Evolutionary conservation across 495 filamentous ascomycete genomes (phyloP).

Genomic region (Annulohypoxylon moriforme): DNA sequence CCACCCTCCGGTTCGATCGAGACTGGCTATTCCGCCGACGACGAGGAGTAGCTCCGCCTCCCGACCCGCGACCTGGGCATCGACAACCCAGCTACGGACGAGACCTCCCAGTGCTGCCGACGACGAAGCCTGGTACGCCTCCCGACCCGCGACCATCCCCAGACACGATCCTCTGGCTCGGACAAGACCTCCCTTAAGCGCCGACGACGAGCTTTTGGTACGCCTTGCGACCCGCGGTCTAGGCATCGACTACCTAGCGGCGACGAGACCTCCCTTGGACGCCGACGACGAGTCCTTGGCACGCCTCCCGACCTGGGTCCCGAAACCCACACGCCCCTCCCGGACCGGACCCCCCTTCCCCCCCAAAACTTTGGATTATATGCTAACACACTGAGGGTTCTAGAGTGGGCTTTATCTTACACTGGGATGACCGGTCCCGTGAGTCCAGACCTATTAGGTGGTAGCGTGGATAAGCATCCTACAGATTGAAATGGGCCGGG

Average conservation of each 20-base stretch:
- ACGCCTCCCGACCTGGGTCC: too few relatives aligned
- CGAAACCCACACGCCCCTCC: too few relatives aligned
- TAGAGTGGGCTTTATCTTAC: background rate
- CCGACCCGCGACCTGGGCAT: constrained; percentile 7
- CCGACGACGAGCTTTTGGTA: constrained; percentile 9
- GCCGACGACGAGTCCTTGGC: constrained; percentile 4
- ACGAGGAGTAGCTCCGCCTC: background rate
- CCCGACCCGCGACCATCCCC: background rate
- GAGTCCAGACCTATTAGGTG: too few relatives aligned
- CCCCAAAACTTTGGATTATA: background rate
- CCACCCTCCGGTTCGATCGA: constrained; percentile 6
- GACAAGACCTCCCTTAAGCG: background rate
- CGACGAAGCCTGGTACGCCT: background rate
- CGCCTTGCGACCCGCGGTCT: constrained; percentile 3
- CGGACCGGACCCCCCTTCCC: background rate
- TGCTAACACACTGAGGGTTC: background rate
- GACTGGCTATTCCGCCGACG: constrained; percentile 10
- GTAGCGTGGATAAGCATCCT: too few relatives aligned
- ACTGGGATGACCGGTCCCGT: too few relatives aligned
- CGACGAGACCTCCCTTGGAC: too few relatives aligned
- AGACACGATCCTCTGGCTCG: constrained; percentile 20
- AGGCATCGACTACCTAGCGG: constrained; percentile 2
- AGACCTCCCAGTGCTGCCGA: too few relatives aligned
- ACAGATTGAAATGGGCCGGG: background rate
- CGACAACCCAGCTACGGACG: background rate